These are phyloP conservation scores for Macrolepiota fuliginosa DNA, from an alignment of 768 basidiomycete genomes.

Conservation along the genomic window DNA sequence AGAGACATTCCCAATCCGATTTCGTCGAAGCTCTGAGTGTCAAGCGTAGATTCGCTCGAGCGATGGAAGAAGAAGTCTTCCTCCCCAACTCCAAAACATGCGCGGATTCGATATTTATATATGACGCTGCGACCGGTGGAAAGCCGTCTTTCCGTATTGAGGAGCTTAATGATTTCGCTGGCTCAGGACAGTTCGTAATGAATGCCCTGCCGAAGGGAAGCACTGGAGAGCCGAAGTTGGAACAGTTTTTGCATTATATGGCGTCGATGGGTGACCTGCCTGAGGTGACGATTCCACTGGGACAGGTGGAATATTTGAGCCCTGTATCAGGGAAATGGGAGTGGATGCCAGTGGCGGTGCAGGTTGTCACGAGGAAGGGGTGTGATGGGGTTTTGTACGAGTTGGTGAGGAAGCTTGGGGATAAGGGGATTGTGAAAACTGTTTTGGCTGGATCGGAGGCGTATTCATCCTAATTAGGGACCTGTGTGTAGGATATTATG, in stretches of 20 bases:
- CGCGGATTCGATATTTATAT: conserved; percentile 34
- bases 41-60: conserved; percentile 25
- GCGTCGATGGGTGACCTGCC: conserved; percentile 37
- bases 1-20: conserved; percentile 21
- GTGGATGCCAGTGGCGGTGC: conserved; percentile 34
- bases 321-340: conserved; percentile 30
- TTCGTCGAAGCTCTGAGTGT: conserved; percentile 24
- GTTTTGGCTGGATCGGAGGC: conserved; percentile 23
- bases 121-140: conserved; percentile 33
- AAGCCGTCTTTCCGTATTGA: conserved; percentile 33
- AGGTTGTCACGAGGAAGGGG: conserved; percentile 31
- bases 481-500: background rate
- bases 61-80: conserved; percentile 25
- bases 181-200: conserved; percentile 26
- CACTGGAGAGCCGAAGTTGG: conserved; percentile 14
- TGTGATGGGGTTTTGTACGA: conserved; percentile 34
- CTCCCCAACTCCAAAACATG: conserved; percentile 28
- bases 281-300: conserved; percentile 34
- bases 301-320: conserved; percentile 33
- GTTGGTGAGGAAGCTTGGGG: conserved; percentile 27
- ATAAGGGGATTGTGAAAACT: conserved; percentile 21
- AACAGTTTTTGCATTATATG: conserved; percentile 30
- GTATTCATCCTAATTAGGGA: background rate
- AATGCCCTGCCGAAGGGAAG: conserved; percentile 15
- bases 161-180: conserved; percentile 30